Evolutionary conservation across 495 filamentous ascomycete species (phyloP), one percentile per base, ranked within the genome.

Genomic region (Lasiosphaeriaceae sp.): DNA sequence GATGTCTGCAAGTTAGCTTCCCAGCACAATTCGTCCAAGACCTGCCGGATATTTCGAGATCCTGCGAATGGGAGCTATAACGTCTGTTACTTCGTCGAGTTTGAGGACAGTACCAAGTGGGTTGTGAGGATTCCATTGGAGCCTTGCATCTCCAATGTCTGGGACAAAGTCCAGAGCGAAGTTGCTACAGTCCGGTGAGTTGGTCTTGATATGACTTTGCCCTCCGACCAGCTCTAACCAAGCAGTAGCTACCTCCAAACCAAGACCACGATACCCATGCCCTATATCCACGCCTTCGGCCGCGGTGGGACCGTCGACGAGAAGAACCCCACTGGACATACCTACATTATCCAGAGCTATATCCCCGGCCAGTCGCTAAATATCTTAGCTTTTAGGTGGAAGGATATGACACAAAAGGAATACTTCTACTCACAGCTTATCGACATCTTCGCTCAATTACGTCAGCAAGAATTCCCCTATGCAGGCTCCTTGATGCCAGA

Each of bases 71-170:
- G 55, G 26, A 57, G 55, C 41, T 57, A 45, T 22, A 51, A 57
- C 47, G 55, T 47, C 17, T 51, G 55, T 50, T 57, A 45, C 37
- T 57, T 57, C 55, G 55, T 57, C 47, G 55, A 57, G 55, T 57
- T 57, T 57, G 55, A 57, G 21, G 55, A 51, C 47, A 23, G 41
- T 46, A 50, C 45, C 34, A 44, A 52, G 41, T 57, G 47, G 55
- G 55, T 57, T 48, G 55, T 57, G 23, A 57, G 47, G 41, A 57
- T 57, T 47, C 55, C 55, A 22, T 29, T 57, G 19, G 54, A 49
- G 19, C 54, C 54, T 17, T 47, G 14, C 41, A 35, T 57, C 26
- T 57, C n/a, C 47, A 57, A 57, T 57, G 47, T 57, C 47, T 57
- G 47, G 55, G 55, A 50, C 37, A 57, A 57, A 57, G 55, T 57